These are phyloP conservation scores for Scedosporium dehoogii DNA, from an alignment of 2,329 filamentous ascomycete species.

Conservation along the genomic window DNA sequence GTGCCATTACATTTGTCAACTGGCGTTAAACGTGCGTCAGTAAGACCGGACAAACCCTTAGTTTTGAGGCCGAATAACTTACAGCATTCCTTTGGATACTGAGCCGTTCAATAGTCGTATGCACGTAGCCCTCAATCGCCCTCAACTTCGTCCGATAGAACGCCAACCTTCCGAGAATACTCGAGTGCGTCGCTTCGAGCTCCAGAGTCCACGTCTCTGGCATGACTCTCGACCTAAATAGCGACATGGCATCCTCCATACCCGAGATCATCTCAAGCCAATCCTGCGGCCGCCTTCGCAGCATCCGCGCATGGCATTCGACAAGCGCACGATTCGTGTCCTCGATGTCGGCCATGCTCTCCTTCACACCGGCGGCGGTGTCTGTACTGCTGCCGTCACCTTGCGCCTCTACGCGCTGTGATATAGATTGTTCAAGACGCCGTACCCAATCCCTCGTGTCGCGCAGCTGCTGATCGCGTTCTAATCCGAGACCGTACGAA, in stretches of 20 bases:
- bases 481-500: slow-evolving; percentile 44
- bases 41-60: background rate
- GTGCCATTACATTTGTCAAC: slow-evolving; percentile 58
- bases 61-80: slow-evolving; percentile 16
- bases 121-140: slow-evolving; percentile 53
- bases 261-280: slow-evolving; percentile 43
- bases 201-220: slow-evolving; percentile 12
- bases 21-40: slow-evolving; percentile 15
- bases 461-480: slow-evolving; percentile 51
- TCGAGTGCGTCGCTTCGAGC: slow-evolving; percentile 37
- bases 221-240: slow-evolving; percentile 21
- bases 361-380: slow-evolving; percentile 36
- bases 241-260: slow-evolving; percentile 36
- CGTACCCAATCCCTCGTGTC: slow-evolving; percentile 53
- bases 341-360: slow-evolving; percentile 45
- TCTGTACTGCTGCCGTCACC: slow-evolving; percentile 42
- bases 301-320: slow-evolving; percentile 51
- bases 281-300: slow-evolving; percentile 54
- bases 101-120: slow-evolving; percentile 50
- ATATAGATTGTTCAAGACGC: slow-evolving; percentile 50
- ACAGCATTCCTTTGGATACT: slow-evolving; percentile 53
- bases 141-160: slow-evolving; percentile 52
- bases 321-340: slow-evolving; percentile 51
- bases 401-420: slow-evolving; percentile 49
- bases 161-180: slow-evolving; percentile 42